phyloP scores from a whole-genome alignment of 352 stramenopile species.

The Phytophthora sp. region DNA sequence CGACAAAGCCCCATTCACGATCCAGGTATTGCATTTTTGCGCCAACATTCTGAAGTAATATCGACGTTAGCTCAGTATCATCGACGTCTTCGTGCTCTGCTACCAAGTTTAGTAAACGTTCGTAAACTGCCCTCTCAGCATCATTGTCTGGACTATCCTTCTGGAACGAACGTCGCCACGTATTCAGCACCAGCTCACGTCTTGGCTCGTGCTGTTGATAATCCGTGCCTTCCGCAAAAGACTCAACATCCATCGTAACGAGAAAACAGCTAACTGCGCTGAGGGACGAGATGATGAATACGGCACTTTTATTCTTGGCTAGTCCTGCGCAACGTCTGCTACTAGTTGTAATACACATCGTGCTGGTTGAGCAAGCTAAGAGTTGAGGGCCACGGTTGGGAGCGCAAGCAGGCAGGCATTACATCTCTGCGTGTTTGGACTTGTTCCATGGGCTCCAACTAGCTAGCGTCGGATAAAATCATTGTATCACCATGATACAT shows the following conservation, averaged over 20 bases:
- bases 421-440: constrained; percentile 15
- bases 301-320: constrained; percentile 30
- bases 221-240: background rate
- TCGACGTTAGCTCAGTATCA: constrained; percentile 9
- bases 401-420: constrained; percentile 22
- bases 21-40: constrained; percentile 52
- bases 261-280: background rate
- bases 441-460: constrained; percentile 28
- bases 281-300: background rate
- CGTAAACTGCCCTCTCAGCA: constrained; percentile 21
- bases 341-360: background rate
- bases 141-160: constrained; percentile 19
- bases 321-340: constrained; percentile 22
- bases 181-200: constrained; percentile 11
- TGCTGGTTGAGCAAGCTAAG: constrained; percentile 7
- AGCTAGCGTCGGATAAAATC: constrained; percentile 13
- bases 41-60: constrained; percentile 34
- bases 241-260: constrained; percentile 11
- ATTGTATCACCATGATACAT: background rate
- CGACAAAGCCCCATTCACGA: constrained; percentile 54
- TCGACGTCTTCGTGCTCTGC: constrained; percentile 13
- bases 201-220: background rate
- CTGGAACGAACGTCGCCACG: constrained; percentile 27
- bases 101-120: constrained; percentile 21
- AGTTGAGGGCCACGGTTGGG: constrained; percentile 20